A percentile compares a stretch with the other conserved stretches of the same genome.
phyloP scores from a whole-genome alignment of 1,284 basidiomycete species.

The Puccinia polysora region DNA sequence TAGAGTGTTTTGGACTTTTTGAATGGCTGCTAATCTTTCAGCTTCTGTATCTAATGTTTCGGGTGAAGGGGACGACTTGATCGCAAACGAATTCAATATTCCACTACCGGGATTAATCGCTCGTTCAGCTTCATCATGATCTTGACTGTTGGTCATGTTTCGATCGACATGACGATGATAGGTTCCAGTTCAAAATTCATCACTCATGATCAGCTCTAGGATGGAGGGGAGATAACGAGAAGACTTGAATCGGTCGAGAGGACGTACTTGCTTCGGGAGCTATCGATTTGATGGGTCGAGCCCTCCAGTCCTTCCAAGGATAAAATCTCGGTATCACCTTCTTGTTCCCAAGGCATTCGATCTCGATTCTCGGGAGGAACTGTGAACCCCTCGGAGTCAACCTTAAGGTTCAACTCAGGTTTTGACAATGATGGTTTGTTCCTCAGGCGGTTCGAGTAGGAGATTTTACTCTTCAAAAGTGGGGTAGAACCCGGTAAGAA shows the following conservation, averaged over 20 bases:
- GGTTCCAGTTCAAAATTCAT: no score
- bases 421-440: background rate
- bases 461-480: constrained; percentile 20
- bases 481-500: background rate
- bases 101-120: background rate
- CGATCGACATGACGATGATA: no score
- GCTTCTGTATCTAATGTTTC: constrained; percentile 1
- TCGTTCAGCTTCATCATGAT: background rate
- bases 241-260: no score
- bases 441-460: constrained; percentile 9
- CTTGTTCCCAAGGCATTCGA: constrained; percentile 48
- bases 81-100: background rate
- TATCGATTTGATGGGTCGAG: constrained; percentile 1
- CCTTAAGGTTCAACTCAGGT: constrained; percentile 11
- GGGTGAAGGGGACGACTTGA: constrained; percentile 1
- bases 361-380: constrained; percentile 51
- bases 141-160: background rate
- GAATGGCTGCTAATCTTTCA: constrained; percentile 23
- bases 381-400: constrained; percentile 51
- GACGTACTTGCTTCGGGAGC: constrained; percentile 10
- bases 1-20: constrained; percentile 27
- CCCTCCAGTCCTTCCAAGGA: background rate
- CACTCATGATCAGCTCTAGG: no score
- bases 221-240: no score
- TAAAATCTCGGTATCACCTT: constrained; percentile 16